phyloP scores from a whole-genome alignment of 768 basidiomycete species.

The Piloderma croceum region DNA sequence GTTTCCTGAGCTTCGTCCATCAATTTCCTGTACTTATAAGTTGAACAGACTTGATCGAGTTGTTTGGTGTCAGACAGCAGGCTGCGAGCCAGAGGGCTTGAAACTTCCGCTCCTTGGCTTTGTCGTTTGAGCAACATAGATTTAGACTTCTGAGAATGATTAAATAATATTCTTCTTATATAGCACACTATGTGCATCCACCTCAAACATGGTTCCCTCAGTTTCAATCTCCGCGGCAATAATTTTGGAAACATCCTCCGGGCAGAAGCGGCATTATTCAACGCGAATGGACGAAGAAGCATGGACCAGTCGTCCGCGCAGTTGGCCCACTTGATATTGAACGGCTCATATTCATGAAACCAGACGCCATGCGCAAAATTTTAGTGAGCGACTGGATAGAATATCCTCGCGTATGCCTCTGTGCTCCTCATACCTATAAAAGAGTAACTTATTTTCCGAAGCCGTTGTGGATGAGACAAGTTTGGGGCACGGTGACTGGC shows the following conservation, averaged over 20 bases:
- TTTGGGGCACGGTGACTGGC: slow-evolving; percentile 38
- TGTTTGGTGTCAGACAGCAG: slow-evolving; percentile 42
- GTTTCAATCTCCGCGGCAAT: too few relatives aligned
- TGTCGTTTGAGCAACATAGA: too few relatives aligned
- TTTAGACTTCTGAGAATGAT: too few relatives aligned
- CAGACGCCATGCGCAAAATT: slow-evolving; percentile 42
- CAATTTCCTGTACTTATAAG: not conserved
- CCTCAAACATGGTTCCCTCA: too few relatives aligned
- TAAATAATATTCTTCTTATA: too few relatives aligned
- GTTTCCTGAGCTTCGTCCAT: slow-evolving; percentile 7
- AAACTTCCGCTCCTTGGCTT: too few relatives aligned
- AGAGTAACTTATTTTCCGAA: slow-evolving; percentile 11
- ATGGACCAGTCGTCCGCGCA: slow-evolving; percentile 39
- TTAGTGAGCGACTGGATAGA: slow-evolving; percentile 40
- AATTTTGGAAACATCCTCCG: too few relatives aligned
- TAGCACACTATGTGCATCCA: too few relatives aligned
- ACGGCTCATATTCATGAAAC: slow-evolving; percentile 37
- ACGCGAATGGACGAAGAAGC: slow-evolving; percentile 40
- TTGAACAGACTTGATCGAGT: slow-evolving; percentile 50
- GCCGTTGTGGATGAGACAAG: slow-evolving; percentile 40
- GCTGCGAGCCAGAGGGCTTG: slow-evolving; percentile 2
- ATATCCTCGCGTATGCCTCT: slow-evolving; percentile 34
- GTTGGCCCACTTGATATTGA: slow-evolving; percentile 44
- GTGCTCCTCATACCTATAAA: not conserved
- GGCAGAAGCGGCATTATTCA: slow-evolving; percentile 27